Conservation (phyloP, 2,329 filamentous ascomycete genomes). For the Karstenula rhodostoma region DNA sequence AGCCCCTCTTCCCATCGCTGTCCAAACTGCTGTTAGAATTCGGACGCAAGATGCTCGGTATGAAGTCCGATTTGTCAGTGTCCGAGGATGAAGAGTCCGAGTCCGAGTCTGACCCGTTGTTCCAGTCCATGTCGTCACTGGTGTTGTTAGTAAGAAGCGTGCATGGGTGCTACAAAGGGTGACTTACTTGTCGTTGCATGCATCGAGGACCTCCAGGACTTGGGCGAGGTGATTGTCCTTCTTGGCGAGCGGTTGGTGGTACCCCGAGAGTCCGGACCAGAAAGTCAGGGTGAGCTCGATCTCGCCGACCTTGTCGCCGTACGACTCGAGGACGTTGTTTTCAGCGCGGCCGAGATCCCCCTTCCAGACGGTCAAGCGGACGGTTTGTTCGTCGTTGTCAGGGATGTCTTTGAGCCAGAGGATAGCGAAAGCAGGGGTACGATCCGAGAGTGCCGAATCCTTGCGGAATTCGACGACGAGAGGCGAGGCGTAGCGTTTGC, state of each 20-base stretch:
- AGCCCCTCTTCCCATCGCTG: constrained; percentile 54
- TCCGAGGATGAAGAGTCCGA: neutral
- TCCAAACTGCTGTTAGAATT: constrained; percentile 35
- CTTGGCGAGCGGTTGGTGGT: constrained; percentile 64
- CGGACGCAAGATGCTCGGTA: constrained; percentile 35
- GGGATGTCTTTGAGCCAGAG: constrained; percentile 74
- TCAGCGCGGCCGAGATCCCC: constrained; percentile 67
- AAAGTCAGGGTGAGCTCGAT: constrained; percentile 67
- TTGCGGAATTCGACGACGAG: constrained; percentile 68
- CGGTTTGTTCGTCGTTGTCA: constrained; percentile 69
- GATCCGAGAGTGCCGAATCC: constrained; percentile 61
- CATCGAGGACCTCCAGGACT: constrained; percentile 71
- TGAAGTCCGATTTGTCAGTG: constrained; percentile 16
- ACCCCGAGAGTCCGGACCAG: constrained; percentile 68
- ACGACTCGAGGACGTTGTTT: constrained; percentile 55
- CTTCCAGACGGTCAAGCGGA: constrained; percentile 71
- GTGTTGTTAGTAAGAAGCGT: too few relatives aligned
- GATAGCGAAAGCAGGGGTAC: constrained; percentile 68
- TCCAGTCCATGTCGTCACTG: constrained; percentile 50
- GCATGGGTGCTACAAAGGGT: too few relatives aligned
- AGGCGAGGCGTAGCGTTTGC: constrained; percentile 67
- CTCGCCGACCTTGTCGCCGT: constrained; percentile 66
- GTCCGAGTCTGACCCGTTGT: constrained; percentile 22
- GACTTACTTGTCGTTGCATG: constrained; percentile 61
- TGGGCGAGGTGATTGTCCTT: constrained; percentile 64